Conservation (phyloP, 2,329 filamentous ascomycete species). For the Metarhizium brunneum region DNA sequence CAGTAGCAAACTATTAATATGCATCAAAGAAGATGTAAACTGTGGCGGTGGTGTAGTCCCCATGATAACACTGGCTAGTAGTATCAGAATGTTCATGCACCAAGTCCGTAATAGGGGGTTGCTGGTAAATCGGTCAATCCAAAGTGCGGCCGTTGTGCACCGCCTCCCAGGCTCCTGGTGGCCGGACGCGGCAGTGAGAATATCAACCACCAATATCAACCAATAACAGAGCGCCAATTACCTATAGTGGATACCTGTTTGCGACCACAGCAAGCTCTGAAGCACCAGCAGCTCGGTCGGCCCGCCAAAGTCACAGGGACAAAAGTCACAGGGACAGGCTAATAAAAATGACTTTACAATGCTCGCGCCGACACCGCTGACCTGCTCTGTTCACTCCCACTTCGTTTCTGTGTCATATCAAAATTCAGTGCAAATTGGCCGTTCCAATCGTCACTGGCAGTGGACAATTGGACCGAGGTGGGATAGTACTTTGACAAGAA, state of each 20-base stretch:
- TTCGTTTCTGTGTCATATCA: neutral
- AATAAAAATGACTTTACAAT: conserved; percentile 14
- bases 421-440: conserved; percentile 1
- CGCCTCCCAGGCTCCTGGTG: too few relatives aligned
- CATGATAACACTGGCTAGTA: too few relatives aligned
- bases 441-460: neutral
- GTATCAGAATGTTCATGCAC: too few relatives aligned
- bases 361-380: conserved; percentile 19
- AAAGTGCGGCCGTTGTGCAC: too few relatives aligned
- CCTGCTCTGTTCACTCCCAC: conserved; percentile 8
- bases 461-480: neutral
- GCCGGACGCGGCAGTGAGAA: neutral
- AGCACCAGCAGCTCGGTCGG: neutral
- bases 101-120: too few relatives aligned
- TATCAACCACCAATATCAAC: neutral
- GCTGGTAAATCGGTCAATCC: too few relatives aligned
- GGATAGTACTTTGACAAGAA: neutral
- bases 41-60: too few relatives aligned
- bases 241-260: conserved; percentile 1
- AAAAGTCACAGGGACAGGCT: conserved; percentile 21
- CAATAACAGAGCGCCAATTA: conserved; percentile 10
- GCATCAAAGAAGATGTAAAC: too few relatives aligned
- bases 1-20: neutral
- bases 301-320: neutral
- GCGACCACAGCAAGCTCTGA: neutral